Evolutionary conservation across 2,329 filamentous ascomycete species (phyloP).

Genomic region (Bertia moriformis): DNA sequence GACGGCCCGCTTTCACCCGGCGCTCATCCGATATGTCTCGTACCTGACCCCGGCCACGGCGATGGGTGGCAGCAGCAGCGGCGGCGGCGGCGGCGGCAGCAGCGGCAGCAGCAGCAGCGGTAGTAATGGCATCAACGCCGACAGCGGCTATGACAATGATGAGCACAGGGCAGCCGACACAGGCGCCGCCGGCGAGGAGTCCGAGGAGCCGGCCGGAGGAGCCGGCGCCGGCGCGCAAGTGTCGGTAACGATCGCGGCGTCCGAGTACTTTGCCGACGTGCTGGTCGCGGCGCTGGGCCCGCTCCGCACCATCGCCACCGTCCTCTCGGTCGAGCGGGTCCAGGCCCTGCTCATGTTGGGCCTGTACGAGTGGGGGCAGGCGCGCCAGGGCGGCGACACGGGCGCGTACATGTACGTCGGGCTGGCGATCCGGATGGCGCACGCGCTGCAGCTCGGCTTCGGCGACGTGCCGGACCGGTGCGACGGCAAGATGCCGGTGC

Average conservation of each 20-base stretch:
- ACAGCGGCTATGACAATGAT: constrained; percentile 5
- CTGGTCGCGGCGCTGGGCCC: constrained; percentile 34
- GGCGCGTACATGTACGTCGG: constrained; percentile 54
- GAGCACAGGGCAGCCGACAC: constrained; percentile 1
- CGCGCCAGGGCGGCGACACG: constrained; percentile 30
- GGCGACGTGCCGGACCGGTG: constrained; percentile 25
- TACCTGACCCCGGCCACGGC: no score
- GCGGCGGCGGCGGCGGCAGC: no score
- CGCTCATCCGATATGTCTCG: constrained; percentile 40
- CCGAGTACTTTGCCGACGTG: constrained; percentile 49
- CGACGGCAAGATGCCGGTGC: no score
- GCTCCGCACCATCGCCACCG: constrained; percentile 28
- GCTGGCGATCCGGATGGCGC: constrained; percentile 48
- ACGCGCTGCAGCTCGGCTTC: constrained; percentile 44
- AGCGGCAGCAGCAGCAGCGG: constrained; percentile 12
- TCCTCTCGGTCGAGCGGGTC: constrained; percentile 44
- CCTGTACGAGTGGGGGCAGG: constrained; percentile 58
- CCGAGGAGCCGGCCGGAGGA: constrained; percentile 18
- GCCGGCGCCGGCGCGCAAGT: constrained; percentile 28
- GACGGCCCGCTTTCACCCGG: constrained; percentile 53
- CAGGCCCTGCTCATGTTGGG: constrained; percentile 59
- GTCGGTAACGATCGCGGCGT: constrained; percentile 39
- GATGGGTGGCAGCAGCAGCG: constrained; percentile 18
- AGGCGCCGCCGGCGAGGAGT: constrained; percentile 6
- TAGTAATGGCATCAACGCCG: constrained; percentile 6